Conservation (phyloP, 306 rosid species). For the Elaeagnus macrophylla region DNA sequence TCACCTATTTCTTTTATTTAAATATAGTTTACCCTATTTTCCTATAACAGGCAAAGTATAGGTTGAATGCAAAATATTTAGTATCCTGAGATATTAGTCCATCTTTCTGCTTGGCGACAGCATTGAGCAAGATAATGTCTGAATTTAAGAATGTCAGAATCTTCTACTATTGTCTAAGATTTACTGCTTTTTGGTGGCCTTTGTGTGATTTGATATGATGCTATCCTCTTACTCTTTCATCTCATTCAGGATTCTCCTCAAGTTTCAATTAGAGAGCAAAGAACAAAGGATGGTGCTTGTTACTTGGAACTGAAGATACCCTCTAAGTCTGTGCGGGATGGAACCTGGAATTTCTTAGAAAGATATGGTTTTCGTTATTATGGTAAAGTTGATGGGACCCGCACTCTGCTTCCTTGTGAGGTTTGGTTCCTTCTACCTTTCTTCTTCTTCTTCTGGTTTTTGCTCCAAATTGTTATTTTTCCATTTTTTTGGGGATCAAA, state of each 20-base stretch:
- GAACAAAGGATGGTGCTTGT: slow-evolving; percentile 57
- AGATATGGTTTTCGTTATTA: slow-evolving; percentile 63
- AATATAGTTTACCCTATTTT: too few relatives aligned
- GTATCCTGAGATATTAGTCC: too few relatives aligned
- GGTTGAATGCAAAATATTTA: too few relatives aligned
- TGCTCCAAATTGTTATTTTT: background rate
- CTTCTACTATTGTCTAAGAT: too few relatives aligned
- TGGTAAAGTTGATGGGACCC: slow-evolving; percentile 12
- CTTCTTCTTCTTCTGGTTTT: slow-evolving; percentile 1
- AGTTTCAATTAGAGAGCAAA: slow-evolving; percentile 60
- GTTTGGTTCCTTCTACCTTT: slow-evolving; percentile 39
- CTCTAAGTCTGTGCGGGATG: slow-evolving; percentile 27
- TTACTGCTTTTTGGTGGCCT: background rate
- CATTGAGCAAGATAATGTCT: too few relatives aligned
- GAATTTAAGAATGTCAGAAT: too few relatives aligned
- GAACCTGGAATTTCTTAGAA: slow-evolving; percentile 65
- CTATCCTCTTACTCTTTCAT: background rate
- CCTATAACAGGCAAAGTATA: too few relatives aligned
- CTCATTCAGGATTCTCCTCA: slow-evolving; percentile 50
- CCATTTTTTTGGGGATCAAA: too few relatives aligned
- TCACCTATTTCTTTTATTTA: too few relatives aligned
- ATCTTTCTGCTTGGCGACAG: too few relatives aligned
- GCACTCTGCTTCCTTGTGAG: slow-evolving; percentile 89
- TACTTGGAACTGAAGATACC: slow-evolving; percentile 52
- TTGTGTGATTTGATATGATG: background rate